Evolutionary conservation across 345 rosid genomes (phyloP).

Genomic region (Corchorus olitorius): DNA sequence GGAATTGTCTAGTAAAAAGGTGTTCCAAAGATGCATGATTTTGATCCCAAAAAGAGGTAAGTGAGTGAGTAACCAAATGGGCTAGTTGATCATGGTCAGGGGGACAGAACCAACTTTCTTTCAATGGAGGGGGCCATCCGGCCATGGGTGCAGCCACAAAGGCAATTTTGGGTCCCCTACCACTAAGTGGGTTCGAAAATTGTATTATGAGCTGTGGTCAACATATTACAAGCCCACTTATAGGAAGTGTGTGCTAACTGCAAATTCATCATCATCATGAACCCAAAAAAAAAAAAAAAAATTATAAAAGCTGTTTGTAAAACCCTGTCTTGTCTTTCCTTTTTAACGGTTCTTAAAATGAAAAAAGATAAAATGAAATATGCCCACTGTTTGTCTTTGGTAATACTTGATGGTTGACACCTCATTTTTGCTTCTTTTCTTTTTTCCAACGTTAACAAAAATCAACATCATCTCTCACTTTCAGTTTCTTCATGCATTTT

Average conservation of each 20-base stretch:
- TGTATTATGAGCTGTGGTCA: conserved; percentile 7
- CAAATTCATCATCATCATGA: background rate
- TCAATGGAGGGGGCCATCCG: conserved; percentile 2
- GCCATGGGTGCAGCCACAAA: conserved; percentile 12
- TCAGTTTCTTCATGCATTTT: background rate
- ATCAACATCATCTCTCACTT: background rate
- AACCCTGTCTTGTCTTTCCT: background rate
- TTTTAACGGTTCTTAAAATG: conserved; percentile 4
- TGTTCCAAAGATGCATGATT: background rate
- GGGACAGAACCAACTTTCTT: background rate
- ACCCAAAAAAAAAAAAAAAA: too few relatives aligned
- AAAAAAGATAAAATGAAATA: too few relatives aligned
- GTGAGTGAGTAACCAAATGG: background rate
- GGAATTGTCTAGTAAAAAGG: background rate
- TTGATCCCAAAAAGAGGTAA: background rate
- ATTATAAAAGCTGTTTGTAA: background rate
- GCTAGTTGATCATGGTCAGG: background rate
- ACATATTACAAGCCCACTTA: background rate
- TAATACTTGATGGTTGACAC: background rate
- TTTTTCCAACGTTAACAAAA: background rate
- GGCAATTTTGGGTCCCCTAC: conserved; percentile 6
- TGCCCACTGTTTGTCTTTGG: background rate
- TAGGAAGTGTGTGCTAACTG: background rate
- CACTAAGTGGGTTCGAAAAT: background rate
- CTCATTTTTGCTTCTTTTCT: background rate